A percentile compares a stretch with the other conserved stretches of the same genome.
Evolutionary conservation across 495 filamentous ascomycete genomes (phyloP).

Genomic region (Astrothelium subdiscretum): DNA sequence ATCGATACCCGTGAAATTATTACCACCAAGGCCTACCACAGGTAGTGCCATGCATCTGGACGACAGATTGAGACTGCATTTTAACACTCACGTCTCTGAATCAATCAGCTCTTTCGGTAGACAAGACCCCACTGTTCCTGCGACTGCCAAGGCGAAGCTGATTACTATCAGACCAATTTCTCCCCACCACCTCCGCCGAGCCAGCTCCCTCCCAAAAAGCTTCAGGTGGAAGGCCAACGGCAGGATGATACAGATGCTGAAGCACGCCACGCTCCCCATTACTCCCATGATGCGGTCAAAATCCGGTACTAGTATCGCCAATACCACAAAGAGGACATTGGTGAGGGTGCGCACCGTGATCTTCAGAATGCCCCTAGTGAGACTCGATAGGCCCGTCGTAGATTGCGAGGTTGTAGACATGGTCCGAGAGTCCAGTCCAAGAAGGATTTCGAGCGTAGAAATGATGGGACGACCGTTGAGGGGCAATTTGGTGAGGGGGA

Average conservation of each 20-base stretch:
- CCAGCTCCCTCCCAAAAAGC: constrained; percentile 74
- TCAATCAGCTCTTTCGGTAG: constrained; percentile 50
- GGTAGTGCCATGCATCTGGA: no score
- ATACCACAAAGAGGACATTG: constrained; percentile 48
- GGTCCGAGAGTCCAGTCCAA: constrained; percentile 52
- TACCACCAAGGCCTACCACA: neutral
- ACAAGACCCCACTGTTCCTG: constrained; percentile 82
- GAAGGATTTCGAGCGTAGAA: constrained; percentile 67
- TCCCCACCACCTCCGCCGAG: constrained; percentile 45
- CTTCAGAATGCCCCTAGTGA: constrained; percentile 48
- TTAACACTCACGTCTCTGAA: neutral
- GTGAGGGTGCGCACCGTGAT: constrained; percentile 47
- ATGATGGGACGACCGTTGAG: constrained; percentile 84
- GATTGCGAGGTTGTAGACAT: constrained; percentile 31
- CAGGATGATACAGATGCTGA: constrained; percentile 79
- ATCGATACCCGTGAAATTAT: neutral
- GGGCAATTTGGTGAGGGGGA: constrained; percentile 89
- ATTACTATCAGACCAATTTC: constrained; percentile 50
- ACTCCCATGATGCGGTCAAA: constrained; percentile 95
- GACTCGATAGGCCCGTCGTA: constrained; percentile 42
- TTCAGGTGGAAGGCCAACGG: constrained; percentile 86
- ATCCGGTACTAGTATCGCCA: constrained; percentile 70
- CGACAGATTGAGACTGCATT: neutral
- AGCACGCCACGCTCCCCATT: constrained; percentile 81
- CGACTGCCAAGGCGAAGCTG: constrained; percentile 53